Evolutionary conservation across 805 yeast species (phyloP).

Genomic region (Phaffomyces opuntiae): DNA sequence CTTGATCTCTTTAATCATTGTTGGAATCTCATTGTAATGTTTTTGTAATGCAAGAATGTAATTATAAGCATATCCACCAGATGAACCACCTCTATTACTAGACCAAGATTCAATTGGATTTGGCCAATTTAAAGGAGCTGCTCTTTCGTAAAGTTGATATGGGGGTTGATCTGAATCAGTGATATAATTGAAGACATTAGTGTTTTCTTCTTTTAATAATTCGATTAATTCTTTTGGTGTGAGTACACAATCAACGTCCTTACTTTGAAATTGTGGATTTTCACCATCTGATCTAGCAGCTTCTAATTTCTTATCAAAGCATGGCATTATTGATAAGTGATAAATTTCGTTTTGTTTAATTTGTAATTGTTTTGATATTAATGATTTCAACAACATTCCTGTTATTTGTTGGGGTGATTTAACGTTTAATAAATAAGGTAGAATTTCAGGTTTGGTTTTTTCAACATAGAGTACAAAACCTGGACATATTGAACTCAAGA

Average conservation of each 20-base stretch:
- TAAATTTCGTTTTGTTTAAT: constrained; percentile 39
- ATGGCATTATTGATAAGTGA: constrained; percentile 90
- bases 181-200: constrained; percentile 28
- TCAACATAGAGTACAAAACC: constrained; percentile 97
- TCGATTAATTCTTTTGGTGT: constrained; percentile 85
- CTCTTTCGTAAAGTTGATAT: constrained; percentile 21
- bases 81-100: constrained; percentile 68
- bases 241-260: constrained; percentile 89
- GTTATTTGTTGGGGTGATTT: constrained; percentile 94
- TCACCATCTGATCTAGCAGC: constrained; percentile 71
- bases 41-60: constrained; percentile 42
- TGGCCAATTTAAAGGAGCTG: constrained; percentile 63
- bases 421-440: constrained; percentile 62
- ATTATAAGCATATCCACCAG: constrained; percentile 85
- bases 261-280: neutral
- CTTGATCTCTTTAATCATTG: constrained; percentile 32
- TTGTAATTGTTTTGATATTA: constrained; percentile 31
- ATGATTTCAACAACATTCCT: constrained; percentile 63
- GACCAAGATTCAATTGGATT: constrained; percentile 55
- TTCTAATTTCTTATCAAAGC: constrained; percentile 93
- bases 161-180: constrained; percentile 13
- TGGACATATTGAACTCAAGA: constrained; percentile 74
- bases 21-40: constrained; percentile 14
- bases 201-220: constrained; percentile 49
- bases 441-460: constrained; percentile 83